Base-by-base conservation (phyloP, 2,329 filamentous ascomycete genomes). In the Cordyceps fumosorosea region DNA sequence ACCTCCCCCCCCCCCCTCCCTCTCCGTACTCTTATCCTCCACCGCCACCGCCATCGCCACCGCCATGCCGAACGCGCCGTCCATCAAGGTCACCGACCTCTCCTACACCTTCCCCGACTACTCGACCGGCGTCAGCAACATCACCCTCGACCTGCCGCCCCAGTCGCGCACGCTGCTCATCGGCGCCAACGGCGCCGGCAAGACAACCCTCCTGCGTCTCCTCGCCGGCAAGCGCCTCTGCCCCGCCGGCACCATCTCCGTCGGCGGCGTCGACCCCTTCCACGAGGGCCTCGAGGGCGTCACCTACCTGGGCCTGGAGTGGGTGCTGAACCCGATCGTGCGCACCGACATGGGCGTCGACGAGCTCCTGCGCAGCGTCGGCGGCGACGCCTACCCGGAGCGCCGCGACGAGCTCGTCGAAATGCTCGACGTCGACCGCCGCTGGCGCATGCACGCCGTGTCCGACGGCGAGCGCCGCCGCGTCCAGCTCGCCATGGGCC, bases 271-370 rank as follows among this genome's bases (percentile, higher is more conserved):
- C 55, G 95, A 99, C 76, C 95, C 95, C 10, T 99, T 99, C 84
- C 89, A 91, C 74, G 84, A 92, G 42, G 86, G 88, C 12, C 85
- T 97, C 32, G 90, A 96, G 76, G 95, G 95, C 65, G 93, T 99
- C 37, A 98, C 93, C 24, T 99, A 99, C 76, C 89, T 99, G 8
- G 95, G 95, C 0, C 85, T 97, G 0, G 95, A 99, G 80, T 99
- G 95, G 95, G 95, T 98, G 3, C 84, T 99, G 11, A 98, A 98
- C 79, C 91, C 90, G 55, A 96, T 98, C 69, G 95, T 98, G 54
- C 89, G 93, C 57, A 96, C 89, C 34, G 95, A 99, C 75, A 96
- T 99, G 68, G 91, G 91, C 63, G 93, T 99, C 3, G 84, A 83
- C 3, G 93, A 96, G 67, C 85, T 99, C 6, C 85, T 99, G 29